Conservation (phyloP, 2,329 filamentous ascomycete genomes). For the Aureobasidium uvarum region DNA sequence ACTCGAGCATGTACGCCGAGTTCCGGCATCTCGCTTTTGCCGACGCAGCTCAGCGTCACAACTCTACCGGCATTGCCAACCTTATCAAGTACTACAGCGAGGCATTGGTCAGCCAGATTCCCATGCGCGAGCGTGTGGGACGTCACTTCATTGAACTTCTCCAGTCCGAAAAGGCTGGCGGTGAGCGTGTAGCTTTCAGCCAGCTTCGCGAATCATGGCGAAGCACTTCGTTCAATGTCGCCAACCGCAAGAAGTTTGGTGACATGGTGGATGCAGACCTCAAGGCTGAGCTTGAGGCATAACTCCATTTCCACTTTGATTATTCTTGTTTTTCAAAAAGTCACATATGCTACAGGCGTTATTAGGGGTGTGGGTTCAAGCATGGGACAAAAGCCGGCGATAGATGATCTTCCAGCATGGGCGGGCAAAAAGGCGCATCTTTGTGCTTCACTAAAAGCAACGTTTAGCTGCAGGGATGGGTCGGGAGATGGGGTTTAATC, state of each 20-base stretch:
- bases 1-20: slow-evolving; percentile 71
- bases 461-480: slow-evolving; percentile 22
- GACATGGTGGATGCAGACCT: slow-evolving; percentile 48
- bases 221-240: slow-evolving; percentile 55
- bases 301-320: background rate
- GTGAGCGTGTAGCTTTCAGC: slow-evolving; percentile 49
- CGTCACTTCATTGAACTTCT: slow-evolving; percentile 57
- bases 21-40: slow-evolving; percentile 66
- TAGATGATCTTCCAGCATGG: slow-evolving; percentile 26
- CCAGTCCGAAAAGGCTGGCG: slow-evolving; percentile 46
- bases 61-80: slow-evolving; percentile 58
- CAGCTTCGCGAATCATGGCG: slow-evolving; percentile 54
- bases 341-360: slow-evolving; percentile 15
- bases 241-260: slow-evolving; percentile 57
- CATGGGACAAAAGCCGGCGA: slow-evolving; percentile 24
- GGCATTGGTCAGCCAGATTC: slow-evolving; percentile 52
- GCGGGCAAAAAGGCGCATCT: slow-evolving; percentile 23
- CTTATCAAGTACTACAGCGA: slow-evolving; percentile 65
- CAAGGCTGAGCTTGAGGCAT: slow-evolving; percentile 25
- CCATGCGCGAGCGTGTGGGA: slow-evolving; percentile 55
- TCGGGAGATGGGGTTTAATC: slow-evolving; percentile 13
- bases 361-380: slow-evolving; percentile 4
- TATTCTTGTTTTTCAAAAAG: slow-evolving; percentile 11
- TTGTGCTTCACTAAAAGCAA: slow-evolving; percentile 25
- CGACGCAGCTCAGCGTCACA: slow-evolving; percentile 56